A percentile compares a stretch with the other conserved stretches of the same genome.
phyloP scores from a whole-genome alignment of 192 early-diverging fungal genomes.

The Backusella tuberculispora region DNA sequence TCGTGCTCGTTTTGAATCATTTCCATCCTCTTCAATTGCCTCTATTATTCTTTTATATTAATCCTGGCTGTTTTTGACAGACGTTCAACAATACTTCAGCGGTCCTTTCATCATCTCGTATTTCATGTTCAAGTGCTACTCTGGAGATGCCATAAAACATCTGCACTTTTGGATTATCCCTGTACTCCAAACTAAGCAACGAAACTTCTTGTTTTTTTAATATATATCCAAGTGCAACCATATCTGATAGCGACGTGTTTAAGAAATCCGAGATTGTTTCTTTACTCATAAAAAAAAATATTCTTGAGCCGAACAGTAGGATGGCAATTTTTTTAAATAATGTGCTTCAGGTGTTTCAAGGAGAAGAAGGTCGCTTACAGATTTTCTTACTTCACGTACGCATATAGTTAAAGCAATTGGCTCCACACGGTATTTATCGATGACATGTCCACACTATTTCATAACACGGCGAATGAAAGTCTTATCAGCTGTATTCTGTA shows the following conservation, averaged over 20 bases:
- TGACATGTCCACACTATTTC: constrained; percentile 4
- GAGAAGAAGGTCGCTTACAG: neutral
- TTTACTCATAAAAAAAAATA: constrained; percentile 16
- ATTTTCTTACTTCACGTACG: neutral
- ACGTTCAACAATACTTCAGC: constrained; percentile 7
- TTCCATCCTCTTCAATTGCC: neutral
- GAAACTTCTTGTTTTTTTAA: constrained; percentile 7
- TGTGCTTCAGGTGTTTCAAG: neutral
- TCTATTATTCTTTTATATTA: constrained; percentile 19
- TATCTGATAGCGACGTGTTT: neutral
- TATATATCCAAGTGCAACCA: constrained; percentile 22
- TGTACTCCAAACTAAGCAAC: constrained; percentile 17
- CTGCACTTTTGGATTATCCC: constrained; percentile 17
- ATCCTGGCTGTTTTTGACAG: neutral
- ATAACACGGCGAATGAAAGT: constrained; percentile 8
- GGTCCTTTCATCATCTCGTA: neutral
- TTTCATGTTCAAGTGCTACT: constrained; percentile 21
- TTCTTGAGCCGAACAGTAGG: constrained; percentile 10
- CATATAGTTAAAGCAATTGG: constrained; percentile 17
- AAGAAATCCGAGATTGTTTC: neutral
- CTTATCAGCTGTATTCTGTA: constrained; percentile 17
- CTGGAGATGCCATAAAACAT: neutral
- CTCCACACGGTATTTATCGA: constrained; percentile 15
- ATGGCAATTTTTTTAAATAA: constrained; percentile 13
- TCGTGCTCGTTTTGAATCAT: constrained; percentile 7